Evolutionary conservation across 225 moss, liverwort and hornwort genomes (phyloP).

Genomic region (Physcomitrium patens): DNA sequence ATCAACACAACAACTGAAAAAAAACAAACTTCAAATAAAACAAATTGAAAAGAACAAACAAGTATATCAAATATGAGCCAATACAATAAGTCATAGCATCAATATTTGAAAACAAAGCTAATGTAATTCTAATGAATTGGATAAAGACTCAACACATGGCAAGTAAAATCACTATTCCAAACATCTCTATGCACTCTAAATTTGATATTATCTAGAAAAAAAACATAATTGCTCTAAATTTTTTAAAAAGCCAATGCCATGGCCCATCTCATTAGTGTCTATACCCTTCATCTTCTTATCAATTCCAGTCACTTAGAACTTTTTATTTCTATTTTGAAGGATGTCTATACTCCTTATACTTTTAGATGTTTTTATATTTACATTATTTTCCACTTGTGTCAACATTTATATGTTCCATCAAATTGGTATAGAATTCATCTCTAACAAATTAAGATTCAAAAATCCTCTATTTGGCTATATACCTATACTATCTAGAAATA

Average conservation of each 20-base stretch:
- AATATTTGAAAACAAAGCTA: too few relatives aligned
- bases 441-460: slow-evolving; percentile 1
- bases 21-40: too few relatives aligned
- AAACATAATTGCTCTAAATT: too few relatives aligned
- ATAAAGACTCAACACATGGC: too few relatives aligned
- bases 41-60: too few relatives aligned
- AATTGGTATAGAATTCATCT: slow-evolving; percentile 18
- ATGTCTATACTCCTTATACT: slow-evolving; percentile 25
- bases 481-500: not conserved
- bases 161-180: too few relatives aligned
- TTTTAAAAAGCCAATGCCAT: slow-evolving; percentile 1
- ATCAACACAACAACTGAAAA: too few relatives aligned
- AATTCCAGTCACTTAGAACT: slow-evolving; percentile 12
- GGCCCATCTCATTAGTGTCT: not conserved
- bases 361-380: slow-evolving; percentile 43
- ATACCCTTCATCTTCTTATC: slow-evolving; percentile 4
- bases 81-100: too few relatives aligned
- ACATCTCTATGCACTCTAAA: too few relatives aligned
- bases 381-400: slow-evolving; percentile 26
- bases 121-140: too few relatives aligned
- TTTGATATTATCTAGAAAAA: too few relatives aligned
- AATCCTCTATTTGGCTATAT: slow-evolving; percentile 1
- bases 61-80: too few relatives aligned
- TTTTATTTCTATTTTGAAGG: not conserved
- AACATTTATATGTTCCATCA: not conserved